Evolutionary conservation across 805 yeast species (phyloP).

Genomic region (Priceomyces castillae): DNA sequence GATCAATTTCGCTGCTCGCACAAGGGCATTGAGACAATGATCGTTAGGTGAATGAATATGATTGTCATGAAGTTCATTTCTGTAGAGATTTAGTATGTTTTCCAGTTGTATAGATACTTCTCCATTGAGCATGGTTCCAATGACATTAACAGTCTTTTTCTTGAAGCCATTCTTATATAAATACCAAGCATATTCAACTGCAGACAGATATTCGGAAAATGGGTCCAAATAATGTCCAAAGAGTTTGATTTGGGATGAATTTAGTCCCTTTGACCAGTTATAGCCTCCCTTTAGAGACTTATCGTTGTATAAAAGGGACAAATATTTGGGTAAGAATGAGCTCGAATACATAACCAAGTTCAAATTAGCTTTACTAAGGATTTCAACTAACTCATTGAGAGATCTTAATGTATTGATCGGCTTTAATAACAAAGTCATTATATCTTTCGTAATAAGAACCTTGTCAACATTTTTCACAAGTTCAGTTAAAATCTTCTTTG

Average conservation of each 20-base stretch:
- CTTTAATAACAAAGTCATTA: constrained; percentile 27
- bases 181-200: constrained; percentile 25
- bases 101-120: constrained; percentile 31
- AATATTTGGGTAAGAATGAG: constrained; percentile 27
- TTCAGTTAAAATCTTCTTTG: constrained; percentile 25
- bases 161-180: constrained; percentile 18
- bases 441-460: constrained; percentile 32
- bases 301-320: constrained; percentile 21
- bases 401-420: constrained; percentile 25
- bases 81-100: constrained; percentile 27
- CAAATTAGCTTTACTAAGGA: constrained; percentile 9
- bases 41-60: constrained; percentile 24
- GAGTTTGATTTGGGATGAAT: neutral
- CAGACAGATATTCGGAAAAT: constrained; percentile 1
- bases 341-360: constrained; percentile 16
- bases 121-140: constrained; percentile 38
- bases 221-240: constrained; percentile 1
- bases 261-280: constrained; percentile 16
- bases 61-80: constrained; percentile 19
- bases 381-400: constrained; percentile 19
- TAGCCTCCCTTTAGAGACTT: constrained; percentile 5
- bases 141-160: constrained; percentile 23
- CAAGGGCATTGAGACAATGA: constrained; percentile 39
- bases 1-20: constrained; percentile 43
- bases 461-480: constrained; percentile 19